A percentile compares a stretch with the other conserved stretches of the same genome.
These are phyloP conservation scores for Trichoderma sp. DNA, from an alignment of 2,329 filamentous ascomycete species.

Conservation along the genomic window DNA sequence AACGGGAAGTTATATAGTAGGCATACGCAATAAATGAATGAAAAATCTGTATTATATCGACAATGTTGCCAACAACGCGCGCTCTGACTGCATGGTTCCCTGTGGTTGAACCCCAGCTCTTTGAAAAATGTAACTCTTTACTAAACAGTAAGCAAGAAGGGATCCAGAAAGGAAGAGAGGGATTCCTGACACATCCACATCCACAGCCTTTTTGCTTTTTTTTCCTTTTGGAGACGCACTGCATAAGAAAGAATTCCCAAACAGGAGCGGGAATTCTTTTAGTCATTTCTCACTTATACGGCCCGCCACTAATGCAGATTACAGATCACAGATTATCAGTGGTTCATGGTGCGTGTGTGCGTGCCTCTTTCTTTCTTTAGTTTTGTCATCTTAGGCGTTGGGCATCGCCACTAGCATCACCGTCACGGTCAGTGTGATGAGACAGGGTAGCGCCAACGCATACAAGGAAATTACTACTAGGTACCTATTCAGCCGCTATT, in stretches of 20 bases:
- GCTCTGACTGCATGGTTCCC: background rate
- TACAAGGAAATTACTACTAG: background rate
- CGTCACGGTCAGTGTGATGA: background rate
- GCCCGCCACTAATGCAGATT: conserved; percentile 15
- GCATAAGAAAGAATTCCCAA: background rate
- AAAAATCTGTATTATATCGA: background rate
- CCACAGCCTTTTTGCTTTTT: background rate
- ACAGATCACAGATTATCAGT: background rate
- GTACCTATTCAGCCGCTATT: background rate
- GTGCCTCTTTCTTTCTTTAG: background rate
- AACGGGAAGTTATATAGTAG: background rate
- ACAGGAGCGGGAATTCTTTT: background rate
- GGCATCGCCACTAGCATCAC: background rate
- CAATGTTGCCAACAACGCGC: background rate
- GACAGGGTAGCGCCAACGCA: background rate
- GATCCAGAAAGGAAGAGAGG: background rate
- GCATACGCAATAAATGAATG: conserved; percentile 7
- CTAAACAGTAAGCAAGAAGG: background rate
- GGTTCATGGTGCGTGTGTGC: background rate
- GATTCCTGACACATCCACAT: background rate
- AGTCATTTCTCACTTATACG: background rate
- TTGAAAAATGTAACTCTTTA: background rate
- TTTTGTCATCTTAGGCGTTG: background rate
- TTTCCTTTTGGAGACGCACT: background rate
- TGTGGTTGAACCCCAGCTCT: background rate